Conservation (phyloP, 2,329 filamentous ascomycete genomes). For the Arachnomyces sp. region DNA sequence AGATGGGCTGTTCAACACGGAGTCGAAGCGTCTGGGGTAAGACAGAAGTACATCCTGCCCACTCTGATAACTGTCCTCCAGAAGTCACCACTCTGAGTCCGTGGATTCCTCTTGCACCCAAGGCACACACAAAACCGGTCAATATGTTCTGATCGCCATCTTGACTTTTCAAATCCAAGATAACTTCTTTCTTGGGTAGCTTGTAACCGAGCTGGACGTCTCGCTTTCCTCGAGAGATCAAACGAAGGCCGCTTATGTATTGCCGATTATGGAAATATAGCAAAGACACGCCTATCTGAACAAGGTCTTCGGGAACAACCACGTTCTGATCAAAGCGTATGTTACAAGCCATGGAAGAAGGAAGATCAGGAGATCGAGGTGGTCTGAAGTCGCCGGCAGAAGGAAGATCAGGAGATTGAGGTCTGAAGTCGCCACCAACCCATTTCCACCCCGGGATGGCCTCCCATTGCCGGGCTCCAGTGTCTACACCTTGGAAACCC, state of each 20-base stretch:
- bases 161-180: constrained; percentile 4
- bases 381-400: constrained; percentile 5
- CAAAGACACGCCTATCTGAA: constrained; percentile 11
- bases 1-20: constrained; percentile 12
- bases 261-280: constrained; percentile 7
- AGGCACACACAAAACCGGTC: constrained; percentile 12
- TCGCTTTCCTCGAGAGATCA: constrained; percentile 2
- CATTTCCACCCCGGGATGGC: constrained; percentile 6
- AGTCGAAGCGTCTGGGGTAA: constrained; percentile 13
- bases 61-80: constrained; percentile 11
- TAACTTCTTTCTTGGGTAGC: constrained; percentile 4
- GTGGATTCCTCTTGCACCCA: constrained; percentile 14
- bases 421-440: constrained; percentile 7
- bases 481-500: constrained; percentile 1
- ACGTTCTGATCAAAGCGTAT: constrained; percentile 10
- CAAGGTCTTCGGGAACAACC: constrained; percentile 6
- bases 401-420: too few relatives aligned
- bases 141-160: constrained; percentile 2
- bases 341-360: constrained; percentile 6
- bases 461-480: background rate
- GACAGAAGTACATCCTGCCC: constrained; percentile 11
- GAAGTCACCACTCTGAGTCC: constrained; percentile 11
- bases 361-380: too few relatives aligned
- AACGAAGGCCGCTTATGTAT: constrained; percentile 12
- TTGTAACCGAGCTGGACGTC: constrained; percentile 10